A percentile compares a stretch with the other conserved stretches of the same genome.
Conservation (phyloP, 148 eudicot genomes). For the Fagopyrum tataricum region DNA sequence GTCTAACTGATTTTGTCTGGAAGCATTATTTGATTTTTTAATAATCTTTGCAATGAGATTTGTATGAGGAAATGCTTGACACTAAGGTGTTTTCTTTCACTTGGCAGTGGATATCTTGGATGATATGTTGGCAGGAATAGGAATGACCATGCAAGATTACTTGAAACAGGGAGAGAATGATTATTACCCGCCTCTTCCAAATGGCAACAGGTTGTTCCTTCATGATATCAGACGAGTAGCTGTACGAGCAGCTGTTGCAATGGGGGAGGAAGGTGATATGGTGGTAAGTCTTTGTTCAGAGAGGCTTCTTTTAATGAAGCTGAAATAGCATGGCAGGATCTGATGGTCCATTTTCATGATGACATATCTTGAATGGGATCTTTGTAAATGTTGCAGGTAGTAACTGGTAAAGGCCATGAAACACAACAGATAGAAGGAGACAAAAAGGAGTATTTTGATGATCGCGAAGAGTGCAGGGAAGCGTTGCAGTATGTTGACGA, state of each 20-base stretch:
- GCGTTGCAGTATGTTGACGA: conserved; percentile 93
- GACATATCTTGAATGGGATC: background rate
- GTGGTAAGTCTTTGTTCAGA: conserved; percentile 55
- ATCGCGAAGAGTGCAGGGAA: conserved; percentile 91
- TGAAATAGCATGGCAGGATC: background rate
- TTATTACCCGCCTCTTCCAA: conserved; percentile 93
- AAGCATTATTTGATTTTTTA: background rate
- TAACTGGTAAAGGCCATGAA: conserved; percentile 94
- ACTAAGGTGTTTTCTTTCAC: conserved; percentile 13
- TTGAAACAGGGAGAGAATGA: conserved; percentile 89
- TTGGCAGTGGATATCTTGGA: conserved; percentile 93
- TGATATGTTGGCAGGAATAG: conserved; percentile 93
- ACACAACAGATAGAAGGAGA: conserved; percentile 69
- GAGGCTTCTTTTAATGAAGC: background rate
- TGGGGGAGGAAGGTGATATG: conserved; percentile 98
- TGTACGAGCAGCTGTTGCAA: conserved; percentile 94
- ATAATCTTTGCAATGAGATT: background rate
- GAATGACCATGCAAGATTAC: conserved; percentile 98
- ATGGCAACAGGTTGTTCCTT: conserved; percentile 87
- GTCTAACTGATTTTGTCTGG: background rate
- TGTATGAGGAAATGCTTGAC: background rate
- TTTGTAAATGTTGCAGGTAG: conserved; percentile 48
- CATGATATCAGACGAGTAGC: conserved; percentile 96
- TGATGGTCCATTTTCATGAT: background rate
- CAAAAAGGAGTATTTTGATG: conserved; percentile 80